phyloP scores from a whole-genome alignment of 1,284 basidiomycete species.

The Stygiomarasmius scandens region DNA sequence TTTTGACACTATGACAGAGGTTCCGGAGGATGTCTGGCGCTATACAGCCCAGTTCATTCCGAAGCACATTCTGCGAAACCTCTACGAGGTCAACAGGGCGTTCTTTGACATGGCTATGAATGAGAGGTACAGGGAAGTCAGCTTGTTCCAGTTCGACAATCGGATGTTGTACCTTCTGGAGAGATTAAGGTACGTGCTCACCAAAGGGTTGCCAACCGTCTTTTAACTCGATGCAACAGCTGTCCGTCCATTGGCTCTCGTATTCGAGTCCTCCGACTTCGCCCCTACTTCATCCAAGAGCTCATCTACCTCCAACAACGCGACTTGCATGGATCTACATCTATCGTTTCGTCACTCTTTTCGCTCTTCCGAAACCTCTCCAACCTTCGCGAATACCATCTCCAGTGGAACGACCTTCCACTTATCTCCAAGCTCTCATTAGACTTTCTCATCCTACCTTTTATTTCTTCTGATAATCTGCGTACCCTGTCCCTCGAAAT shows the following conservation, averaged over 20 bases:
- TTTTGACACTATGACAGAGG: not conserved
- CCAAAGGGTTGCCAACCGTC: not conserved
- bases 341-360: constrained; percentile 1
- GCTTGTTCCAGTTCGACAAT: constrained; percentile 15
- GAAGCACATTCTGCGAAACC: constrained; percentile 14
- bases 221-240: not conserved
- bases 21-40: constrained; percentile 31
- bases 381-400: constrained; percentile 10
- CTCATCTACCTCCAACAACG: constrained; percentile 1
- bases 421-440: not conserved
- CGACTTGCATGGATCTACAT: not conserved
- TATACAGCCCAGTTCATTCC: constrained; percentile 27
- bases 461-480: constrained; percentile 5
- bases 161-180: constrained; percentile 9
- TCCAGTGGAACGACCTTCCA: constrained; percentile 7
- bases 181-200: constrained; percentile 7
- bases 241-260: constrained; percentile 5
- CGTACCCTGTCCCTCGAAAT: not conserved
- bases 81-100: constrained; percentile 25
- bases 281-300: constrained; percentile 12
- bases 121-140: constrained; percentile 24
- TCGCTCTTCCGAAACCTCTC: constrained; percentile 5
- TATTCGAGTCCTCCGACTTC: constrained; percentile 10
- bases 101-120: constrained; percentile 31
- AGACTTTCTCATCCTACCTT: not conserved